phyloP scores from a whole-genome alignment of 176 grass and related monocot genomes.

The Chloris gayana region DNA sequence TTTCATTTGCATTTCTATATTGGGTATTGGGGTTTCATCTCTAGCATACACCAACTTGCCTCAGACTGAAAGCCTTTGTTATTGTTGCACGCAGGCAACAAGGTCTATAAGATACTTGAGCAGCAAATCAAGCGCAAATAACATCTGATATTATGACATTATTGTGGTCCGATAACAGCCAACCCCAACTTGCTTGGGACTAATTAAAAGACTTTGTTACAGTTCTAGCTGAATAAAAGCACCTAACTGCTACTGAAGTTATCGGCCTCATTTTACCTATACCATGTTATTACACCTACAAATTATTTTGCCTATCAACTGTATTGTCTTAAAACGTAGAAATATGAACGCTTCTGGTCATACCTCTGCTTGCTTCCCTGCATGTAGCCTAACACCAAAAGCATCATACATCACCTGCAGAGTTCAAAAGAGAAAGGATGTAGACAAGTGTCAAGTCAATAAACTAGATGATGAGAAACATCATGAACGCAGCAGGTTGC shows the following conservation, averaged over 20 bases:
- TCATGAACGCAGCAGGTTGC: not conserved
- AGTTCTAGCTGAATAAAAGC: constrained; percentile 15
- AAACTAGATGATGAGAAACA: not conserved
- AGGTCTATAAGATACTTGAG: not conserved
- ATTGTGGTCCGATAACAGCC: not conserved
- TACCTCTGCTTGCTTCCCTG: constrained; percentile 97
- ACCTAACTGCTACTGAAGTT: not conserved
- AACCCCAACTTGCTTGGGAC: not conserved
- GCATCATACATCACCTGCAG: constrained; percentile 99
- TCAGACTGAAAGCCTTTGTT: too few relatives aligned
- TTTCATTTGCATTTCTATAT: too few relatives aligned
- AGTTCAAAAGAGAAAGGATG: not conserved
- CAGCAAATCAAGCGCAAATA: not conserved
- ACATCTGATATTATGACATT: not conserved
- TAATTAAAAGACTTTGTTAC: not conserved
- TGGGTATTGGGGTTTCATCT: too few relatives aligned
- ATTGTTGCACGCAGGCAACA: not conserved
- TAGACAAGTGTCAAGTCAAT: not conserved
- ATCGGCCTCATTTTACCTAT: not conserved
- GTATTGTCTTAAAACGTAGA: constrained; percentile 15
- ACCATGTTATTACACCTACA: not conserved
- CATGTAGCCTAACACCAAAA: constrained; percentile 96
- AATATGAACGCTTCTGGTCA: constrained; percentile 19
- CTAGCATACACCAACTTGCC: too few relatives aligned
- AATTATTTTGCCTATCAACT: constrained; percentile 20